Evolutionary conservation across 2,329 filamentous ascomycete species (phyloP).

Genomic region (Phaeosphaeriaceae sp.): DNA sequence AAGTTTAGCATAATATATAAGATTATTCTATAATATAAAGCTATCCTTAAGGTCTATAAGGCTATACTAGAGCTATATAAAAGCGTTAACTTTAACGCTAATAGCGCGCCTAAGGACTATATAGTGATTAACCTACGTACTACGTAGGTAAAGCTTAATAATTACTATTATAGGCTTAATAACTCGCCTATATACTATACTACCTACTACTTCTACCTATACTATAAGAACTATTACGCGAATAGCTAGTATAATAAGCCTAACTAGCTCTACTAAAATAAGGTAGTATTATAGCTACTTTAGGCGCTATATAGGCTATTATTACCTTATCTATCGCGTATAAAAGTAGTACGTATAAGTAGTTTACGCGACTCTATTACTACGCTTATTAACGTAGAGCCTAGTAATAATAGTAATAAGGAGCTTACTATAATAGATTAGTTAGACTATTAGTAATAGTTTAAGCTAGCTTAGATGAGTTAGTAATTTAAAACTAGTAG

Average conservation of each 20-base stretch:
- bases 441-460: too few relatives aligned
- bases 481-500: too few relatives aligned
- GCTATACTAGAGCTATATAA: neutral
- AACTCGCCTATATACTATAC: constrained; percentile 8
- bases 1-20: neutral
- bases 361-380: too few relatives aligned
- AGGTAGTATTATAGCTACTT: neutral
- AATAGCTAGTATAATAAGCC: constrained; percentile 2
- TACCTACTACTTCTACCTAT: constrained; percentile 1
- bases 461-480: too few relatives aligned
- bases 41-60: neutral
- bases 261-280: neutral
- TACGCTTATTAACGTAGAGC: too few relatives aligned
- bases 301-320: constrained; percentile 1
- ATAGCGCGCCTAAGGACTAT: constrained; percentile 1
- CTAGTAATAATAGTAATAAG: too few relatives aligned
- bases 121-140: constrained; percentile 4
- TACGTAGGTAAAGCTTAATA: constrained; percentile 2
- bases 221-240: constrained; percentile 5
- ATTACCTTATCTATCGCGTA: too few relatives aligned
- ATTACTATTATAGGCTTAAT: constrained; percentile 6
- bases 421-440: too few relatives aligned
- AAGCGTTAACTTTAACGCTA: neutral
- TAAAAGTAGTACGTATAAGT: too few relatives aligned
- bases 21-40: constrained; percentile 1